Evolutionary conservation across 1,284 basidiomycete species (phyloP).

Genomic region (Psilocybe mexicana): DNA sequence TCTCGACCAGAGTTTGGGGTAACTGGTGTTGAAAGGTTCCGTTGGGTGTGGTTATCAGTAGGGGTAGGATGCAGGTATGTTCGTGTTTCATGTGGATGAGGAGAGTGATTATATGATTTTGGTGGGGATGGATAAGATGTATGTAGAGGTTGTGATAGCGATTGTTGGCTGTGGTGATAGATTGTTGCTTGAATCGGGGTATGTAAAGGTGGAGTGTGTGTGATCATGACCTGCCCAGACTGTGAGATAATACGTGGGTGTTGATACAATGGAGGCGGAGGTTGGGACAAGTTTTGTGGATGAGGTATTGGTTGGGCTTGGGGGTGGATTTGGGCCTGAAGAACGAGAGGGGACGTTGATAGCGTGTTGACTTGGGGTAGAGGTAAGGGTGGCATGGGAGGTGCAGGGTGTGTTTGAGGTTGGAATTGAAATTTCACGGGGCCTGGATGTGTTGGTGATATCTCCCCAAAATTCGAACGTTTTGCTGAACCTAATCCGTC

Average conservation of each 20-base stretch:
- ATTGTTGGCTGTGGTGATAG: background rate
- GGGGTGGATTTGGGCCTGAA: conserved; percentile 5
- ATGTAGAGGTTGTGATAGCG: conserved; percentile 3
- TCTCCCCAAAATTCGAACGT: conserved; percentile 4
- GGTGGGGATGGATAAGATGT: conserved; percentile 6
- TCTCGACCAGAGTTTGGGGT: conserved; percentile 18
- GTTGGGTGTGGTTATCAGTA: background rate
- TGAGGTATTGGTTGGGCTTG: conserved; percentile 1
- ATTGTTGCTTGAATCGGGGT: background rate
- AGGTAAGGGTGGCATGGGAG: conserved; percentile 25
- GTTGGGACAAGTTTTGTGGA: background rate
- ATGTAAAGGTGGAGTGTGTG: background rate
- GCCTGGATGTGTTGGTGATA: conserved; percentile 9
- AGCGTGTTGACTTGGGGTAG: conserved; percentile 22
- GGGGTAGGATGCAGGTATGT: background rate
- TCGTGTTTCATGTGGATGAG: background rate
- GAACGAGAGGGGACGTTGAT: conserved; percentile 8
- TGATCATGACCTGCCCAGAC: background rate
- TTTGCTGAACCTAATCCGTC: conserved; percentile 21
- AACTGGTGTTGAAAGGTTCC: conserved; percentile 1
- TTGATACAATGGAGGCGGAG: conserved; percentile 3
- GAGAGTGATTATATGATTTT: conserved; percentile 11
- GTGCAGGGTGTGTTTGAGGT: conserved; percentile 26
- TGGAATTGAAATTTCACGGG: conserved; percentile 27
- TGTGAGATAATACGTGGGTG: background rate